Evolutionary conservation across 192 early-diverging fungal genomes (phyloP).

Genomic region (Rhizoclosmatium globosum): DNA sequence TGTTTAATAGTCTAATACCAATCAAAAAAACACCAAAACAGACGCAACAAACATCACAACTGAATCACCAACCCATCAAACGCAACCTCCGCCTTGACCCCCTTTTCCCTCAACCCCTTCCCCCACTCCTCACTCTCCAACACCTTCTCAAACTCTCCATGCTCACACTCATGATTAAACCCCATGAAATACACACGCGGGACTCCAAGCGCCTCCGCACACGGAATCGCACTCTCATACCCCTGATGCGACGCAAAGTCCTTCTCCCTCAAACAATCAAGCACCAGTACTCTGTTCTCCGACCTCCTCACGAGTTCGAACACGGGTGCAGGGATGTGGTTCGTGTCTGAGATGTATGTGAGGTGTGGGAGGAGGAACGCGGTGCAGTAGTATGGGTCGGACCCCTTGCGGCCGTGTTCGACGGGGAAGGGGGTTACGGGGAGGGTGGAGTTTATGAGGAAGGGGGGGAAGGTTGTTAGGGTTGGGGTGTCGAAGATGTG

Average conservation of each 20-base stretch:
- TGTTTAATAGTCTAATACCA: too few species aligned
- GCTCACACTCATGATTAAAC: slow-evolving; percentile 78
- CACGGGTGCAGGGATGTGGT: slow-evolving; percentile 70
- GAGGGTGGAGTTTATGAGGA: background rate
- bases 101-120: slow-evolving; percentile 49
- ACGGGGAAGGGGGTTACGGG: slow-evolving; percentile 49
- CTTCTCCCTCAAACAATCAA: slow-evolving; percentile 65
- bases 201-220: slow-evolving; percentile 57
- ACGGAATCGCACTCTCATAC: slow-evolving; percentile 70
- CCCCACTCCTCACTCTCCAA: slow-evolving; percentile 44
- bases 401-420: slow-evolving; percentile 73
- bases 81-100: background rate
- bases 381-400: slow-evolving; percentile 75
- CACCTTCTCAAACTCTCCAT: slow-evolving; percentile 65
- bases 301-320: slow-evolving; percentile 58
- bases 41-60: background rate
- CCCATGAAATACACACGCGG: slow-evolving; percentile 70
- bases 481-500: slow-evolving; percentile 65
- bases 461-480: background rate
- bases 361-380: slow-evolving; percentile 82
- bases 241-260: slow-evolving; percentile 81
- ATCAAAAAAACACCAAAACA: too few species aligned
- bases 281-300: slow-evolving; percentile 69
- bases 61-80: slow-evolving; percentile 17
- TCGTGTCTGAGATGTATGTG: slow-evolving; percentile 84